These are phyloP conservation scores for Shiraia bambusicola DNA, from an alignment of 2,329 filamentous ascomycete genomes.

Conservation along the genomic window DNA sequence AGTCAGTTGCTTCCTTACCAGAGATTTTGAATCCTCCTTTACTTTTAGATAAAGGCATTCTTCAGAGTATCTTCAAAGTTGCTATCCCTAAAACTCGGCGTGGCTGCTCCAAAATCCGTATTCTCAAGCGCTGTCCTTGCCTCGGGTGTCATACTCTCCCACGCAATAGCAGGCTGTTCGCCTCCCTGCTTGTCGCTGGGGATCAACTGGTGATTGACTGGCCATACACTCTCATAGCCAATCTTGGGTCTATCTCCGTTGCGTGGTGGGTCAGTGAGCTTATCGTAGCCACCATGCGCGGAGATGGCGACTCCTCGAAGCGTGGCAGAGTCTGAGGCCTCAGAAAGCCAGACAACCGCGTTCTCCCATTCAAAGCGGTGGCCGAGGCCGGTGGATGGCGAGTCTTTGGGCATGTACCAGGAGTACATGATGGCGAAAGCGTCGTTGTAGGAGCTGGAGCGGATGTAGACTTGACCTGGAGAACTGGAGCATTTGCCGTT, in stretches of 20 bases:
- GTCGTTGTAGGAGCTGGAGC: constrained; percentile 45
- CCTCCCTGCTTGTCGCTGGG: constrained; percentile 46
- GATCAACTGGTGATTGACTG: constrained; percentile 51
- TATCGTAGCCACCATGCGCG: constrained; percentile 53
- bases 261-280: constrained; percentile 34
- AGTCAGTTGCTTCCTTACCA: no score
- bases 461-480: constrained; percentile 56
- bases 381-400: constrained; percentile 48
- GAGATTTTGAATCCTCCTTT: no score
- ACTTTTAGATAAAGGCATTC: constrained; percentile 22
- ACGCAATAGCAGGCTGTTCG: constrained; percentile 52
- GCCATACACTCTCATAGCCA: constrained; percentile 53
- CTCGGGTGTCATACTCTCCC: constrained; percentile 49
- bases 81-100: constrained; percentile 51
- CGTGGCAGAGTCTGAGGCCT: constrained; percentile 43
- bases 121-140: constrained; percentile 48
- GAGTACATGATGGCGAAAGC: constrained; percentile 55
- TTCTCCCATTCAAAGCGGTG: constrained; percentile 61
- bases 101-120: constrained; percentile 51
- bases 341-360: constrained; percentile 55
- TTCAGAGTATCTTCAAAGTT: constrained; percentile 52
- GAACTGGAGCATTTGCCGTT: constrained; percentile 47
- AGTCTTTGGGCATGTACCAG: constrained; percentile 56
- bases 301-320: constrained; percentile 55
- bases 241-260: constrained; percentile 50